Conservation (phyloP, 2,329 filamentous ascomycete genomes). For the Aspergillus tanneri region DNA sequence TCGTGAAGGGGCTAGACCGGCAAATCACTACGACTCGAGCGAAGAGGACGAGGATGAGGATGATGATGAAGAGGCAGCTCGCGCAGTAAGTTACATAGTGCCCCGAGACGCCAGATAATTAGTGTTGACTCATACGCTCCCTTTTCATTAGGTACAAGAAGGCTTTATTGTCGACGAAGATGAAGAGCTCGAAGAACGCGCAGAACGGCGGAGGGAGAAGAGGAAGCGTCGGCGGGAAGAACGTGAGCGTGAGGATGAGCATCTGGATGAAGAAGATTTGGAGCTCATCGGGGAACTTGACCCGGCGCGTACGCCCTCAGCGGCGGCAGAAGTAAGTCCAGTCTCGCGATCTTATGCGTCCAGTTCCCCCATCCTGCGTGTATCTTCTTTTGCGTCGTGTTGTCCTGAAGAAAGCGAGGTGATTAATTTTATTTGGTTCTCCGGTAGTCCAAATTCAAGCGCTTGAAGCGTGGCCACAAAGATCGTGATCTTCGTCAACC, state of each 20-base stretch:
- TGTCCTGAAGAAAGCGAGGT: constrained; percentile 1
- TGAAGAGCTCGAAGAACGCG: constrained; percentile 70
- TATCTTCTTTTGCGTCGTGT: neutral
- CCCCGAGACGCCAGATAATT: no score
- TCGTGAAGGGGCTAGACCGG: constrained; percentile 39
- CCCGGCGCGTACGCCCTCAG: constrained; percentile 66
- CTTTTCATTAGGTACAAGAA: constrained; percentile 68
- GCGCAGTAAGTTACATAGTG: constrained; percentile 57
- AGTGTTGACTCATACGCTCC: constrained; percentile 20
- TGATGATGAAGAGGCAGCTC: constrained; percentile 81
- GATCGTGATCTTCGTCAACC: constrained; percentile 58
- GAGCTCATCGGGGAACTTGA: constrained; percentile 87
- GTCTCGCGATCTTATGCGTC: no score
- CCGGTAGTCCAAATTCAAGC: constrained; percentile 82
- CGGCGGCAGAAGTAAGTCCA: constrained; percentile 65
- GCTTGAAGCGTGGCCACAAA: constrained; percentile 86
- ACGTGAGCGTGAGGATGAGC: constrained; percentile 78
- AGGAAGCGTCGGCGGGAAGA: constrained; percentile 75
- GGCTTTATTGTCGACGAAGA: constrained; percentile 96
- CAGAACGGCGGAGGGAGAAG: constrained; percentile 61
- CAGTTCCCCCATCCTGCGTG: no score
- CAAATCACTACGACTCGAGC: constrained; percentile 69
- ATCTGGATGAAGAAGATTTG: constrained; percentile 89
- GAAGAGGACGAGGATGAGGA: constrained; percentile 92
- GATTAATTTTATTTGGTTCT: constrained; percentile 8